Evolutionary conservation across 1,284 basidiomycete species (phyloP).

Genomic region (Melampsora larici-populina): DNA sequence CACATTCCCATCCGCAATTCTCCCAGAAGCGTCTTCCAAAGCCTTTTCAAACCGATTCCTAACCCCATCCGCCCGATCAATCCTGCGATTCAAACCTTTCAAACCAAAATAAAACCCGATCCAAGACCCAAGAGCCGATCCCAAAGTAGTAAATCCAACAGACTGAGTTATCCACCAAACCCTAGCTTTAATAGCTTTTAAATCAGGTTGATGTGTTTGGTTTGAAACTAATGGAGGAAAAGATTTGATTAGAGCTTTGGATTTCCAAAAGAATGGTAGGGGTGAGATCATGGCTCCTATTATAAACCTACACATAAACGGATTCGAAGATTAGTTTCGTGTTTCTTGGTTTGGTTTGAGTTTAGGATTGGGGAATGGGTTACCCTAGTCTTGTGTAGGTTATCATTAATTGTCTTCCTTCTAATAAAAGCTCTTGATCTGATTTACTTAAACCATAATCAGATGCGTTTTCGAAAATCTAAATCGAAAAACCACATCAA

Average conservation of each 20-base stretch:
- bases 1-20: too few relatives aligned
- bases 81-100: background rate
- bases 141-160: conserved; percentile 15
- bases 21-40: too few relatives aligned
- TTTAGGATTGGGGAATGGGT: background rate
- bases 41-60: too few relatives aligned
- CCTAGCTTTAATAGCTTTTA: background rate
- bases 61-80: too few relatives aligned
- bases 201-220: conserved; percentile 6
- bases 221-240: conserved; percentile 18
- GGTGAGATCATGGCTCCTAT: conserved; percentile 27
- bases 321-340: background rate
- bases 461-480: conserved; percentile 28
- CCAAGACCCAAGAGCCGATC: conserved; percentile 33
- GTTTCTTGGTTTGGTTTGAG: background rate
- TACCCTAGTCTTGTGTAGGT: conserved; percentile 23
- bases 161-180: conserved; percentile 27
- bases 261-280: conserved; percentile 22
- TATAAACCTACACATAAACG: conserved; percentile 9
- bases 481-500: background rate
- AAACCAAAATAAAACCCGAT: conserved; percentile 26
- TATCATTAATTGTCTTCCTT: conserved; percentile 32
- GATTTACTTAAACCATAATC: conserved; percentile 4
- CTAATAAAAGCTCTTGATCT: conserved; percentile 21
- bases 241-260: conserved; percentile 1